Evolutionary conservation across 2,329 filamentous ascomycete species (phyloP).

Genomic region (Sporothrix sp.): DNA sequence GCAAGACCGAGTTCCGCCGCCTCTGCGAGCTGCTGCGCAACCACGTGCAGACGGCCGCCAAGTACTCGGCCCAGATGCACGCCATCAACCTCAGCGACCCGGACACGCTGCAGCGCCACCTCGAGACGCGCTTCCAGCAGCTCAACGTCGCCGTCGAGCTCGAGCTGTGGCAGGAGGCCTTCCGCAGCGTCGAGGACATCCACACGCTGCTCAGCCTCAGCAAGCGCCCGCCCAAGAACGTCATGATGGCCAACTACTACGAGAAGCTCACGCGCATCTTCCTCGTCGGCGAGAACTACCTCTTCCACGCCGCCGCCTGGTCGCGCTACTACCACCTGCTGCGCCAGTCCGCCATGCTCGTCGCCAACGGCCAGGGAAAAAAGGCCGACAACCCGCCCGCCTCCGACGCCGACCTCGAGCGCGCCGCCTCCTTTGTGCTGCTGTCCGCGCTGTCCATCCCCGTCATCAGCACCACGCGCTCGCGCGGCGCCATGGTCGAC

Average conservation of each 20-base stretch:
- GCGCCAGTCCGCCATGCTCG: constrained; percentile 74
- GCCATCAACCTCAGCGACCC: constrained; percentile 98
- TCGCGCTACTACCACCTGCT: constrained; percentile 95
- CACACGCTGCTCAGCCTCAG: constrained; percentile 94
- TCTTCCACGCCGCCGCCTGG: constrained; percentile 98
- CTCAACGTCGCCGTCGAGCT: constrained; percentile 96
- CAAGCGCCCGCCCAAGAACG: constrained; percentile 95
- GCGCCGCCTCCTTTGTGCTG: constrained; percentile 90
- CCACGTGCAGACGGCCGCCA: constrained; percentile 97
- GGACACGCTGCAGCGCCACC: constrained; percentile 90
- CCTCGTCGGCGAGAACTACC: constrained; percentile 97
- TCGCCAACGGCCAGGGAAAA: constrained; percentile 75
- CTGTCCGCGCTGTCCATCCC: constrained; percentile 94
- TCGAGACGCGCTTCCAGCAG: constrained; percentile 97
- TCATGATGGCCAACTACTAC: constrained; percentile 99
- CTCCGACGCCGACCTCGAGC: constrained; percentile 81
- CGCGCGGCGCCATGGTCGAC: constrained; percentile 89
- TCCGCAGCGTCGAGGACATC: constrained; percentile 98
- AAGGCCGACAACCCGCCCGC: constrained; percentile 93
- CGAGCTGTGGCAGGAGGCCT: constrained; percentile 98
- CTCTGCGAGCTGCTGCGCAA: constrained; percentile 97
- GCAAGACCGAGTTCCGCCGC: constrained; percentile 98
- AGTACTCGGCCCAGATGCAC: constrained; percentile 98
- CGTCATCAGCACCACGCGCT: constrained; percentile 96
- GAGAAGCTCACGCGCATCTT: constrained; percentile 98